Conservation (phyloP, 2,329 filamentous ascomycete species). For the Blastomyces parvus region DNA sequence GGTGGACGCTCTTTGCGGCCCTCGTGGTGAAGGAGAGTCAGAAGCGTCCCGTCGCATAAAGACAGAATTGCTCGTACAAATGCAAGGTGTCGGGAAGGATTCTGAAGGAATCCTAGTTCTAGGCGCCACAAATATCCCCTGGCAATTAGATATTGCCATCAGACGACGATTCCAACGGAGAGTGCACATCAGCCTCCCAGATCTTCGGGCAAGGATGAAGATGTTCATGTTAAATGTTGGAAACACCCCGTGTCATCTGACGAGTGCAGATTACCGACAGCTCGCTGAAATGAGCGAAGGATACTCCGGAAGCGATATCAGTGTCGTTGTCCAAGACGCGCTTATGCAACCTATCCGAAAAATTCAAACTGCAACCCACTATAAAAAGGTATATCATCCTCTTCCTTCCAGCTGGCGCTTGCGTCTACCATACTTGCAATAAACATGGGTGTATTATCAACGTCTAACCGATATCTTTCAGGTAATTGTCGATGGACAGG, state of each 20-base stretch:
- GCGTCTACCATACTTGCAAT: neutral
- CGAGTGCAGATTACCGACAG: conserved; percentile 64
- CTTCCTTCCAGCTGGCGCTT: neutral
- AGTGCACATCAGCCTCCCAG: conserved; percentile 90
- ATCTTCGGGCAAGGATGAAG: conserved; percentile 72
- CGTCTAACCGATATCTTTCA: conserved; percentile 29
- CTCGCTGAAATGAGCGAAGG: conserved; percentile 78
- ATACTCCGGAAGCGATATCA: conserved; percentile 93
- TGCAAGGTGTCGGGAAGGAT: conserved; percentile 97
- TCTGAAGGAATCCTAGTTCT: conserved; percentile 88
- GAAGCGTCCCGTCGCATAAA: conserved; percentile 97
- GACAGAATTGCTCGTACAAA: conserved; percentile 95
- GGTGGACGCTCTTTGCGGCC: conserved; percentile 91
- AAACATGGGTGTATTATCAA: neutral
- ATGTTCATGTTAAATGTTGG: conserved; percentile 98
- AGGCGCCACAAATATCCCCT: conserved; percentile 95
- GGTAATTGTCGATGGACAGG: conserved; percentile 58
- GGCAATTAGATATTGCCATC: conserved; percentile 95
- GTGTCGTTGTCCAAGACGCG: conserved; percentile 88
- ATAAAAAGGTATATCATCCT: conserved; percentile 62
- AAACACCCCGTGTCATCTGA: conserved; percentile 77
- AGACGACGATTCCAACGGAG: conserved; percentile 89
- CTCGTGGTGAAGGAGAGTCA: conserved; percentile 87
- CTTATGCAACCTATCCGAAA: conserved; percentile 96
- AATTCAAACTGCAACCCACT: conserved; percentile 95